Base-by-base conservation (phyloP, 208 protist species). In the Kentomonas sorsogonicus region DNA sequence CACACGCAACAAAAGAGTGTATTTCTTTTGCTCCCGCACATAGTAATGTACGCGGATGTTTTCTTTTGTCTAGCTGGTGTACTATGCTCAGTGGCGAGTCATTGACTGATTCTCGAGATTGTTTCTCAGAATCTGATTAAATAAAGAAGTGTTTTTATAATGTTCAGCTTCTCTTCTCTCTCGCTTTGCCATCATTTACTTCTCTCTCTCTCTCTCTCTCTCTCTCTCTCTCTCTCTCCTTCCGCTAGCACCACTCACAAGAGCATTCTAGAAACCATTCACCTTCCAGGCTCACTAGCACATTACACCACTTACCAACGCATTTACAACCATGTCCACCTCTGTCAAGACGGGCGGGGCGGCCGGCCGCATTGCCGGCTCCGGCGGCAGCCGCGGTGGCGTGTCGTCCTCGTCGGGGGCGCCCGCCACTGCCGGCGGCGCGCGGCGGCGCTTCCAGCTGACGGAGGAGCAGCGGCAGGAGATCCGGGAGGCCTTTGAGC, bases 401-500 rank as follows among this genome's bases (percentile, higher is more conserved):
- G 61, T 77, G 39, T 76, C 76, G 53, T 81, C 74, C 39, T 61
- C 68, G n/a, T 67, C 74, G 23, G 70, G 74, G 0, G 33, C 41
- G 13, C 30, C 58, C 16, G 53, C 60, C 30, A 27, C 52, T 22
- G 77, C 63, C 10, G 54, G 68, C 30, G 67, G 56, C 25, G 47
- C 66, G 6, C 89, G 89, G 34, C 79, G 79, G n/a, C 92, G 93
- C 51, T 93, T 95, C 50, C 94, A 98, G 69, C 80, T 99, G n/a
- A 98, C 92, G 10, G 96, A 98, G 58, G 98, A 99, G 77, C 98
- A 99, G 83, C 89, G 95, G 52, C 89, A 98, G 69, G 98, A 99
- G 80, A 99, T 99, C 51, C 95, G 96, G 25, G 98, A 99, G 79
- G 97, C 98, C 0, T 99, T 99, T 72, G 98, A 99, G 66, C 82